Conservation (phyloP, 2,329 filamentous ascomycete genomes). For the Colletotrichum gigasporum region DNA sequence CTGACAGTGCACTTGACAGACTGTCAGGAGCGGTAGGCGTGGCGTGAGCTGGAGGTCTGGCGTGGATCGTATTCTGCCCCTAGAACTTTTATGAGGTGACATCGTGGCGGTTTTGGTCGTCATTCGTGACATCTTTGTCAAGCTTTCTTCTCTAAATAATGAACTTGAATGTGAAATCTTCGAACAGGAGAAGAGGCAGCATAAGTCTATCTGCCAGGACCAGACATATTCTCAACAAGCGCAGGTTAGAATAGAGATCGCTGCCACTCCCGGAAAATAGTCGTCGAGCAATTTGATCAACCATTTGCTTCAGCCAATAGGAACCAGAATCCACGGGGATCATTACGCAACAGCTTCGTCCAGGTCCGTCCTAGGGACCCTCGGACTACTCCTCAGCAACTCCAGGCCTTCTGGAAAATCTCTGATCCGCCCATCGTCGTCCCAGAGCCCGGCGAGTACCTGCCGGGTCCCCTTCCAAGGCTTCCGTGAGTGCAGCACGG, state of each 20-base stretch:
- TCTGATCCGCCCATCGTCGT: slow-evolving; percentile 37
- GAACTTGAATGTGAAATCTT: too few relatives aligned
- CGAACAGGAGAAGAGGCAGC: too few relatives aligned
- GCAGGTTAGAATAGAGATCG: not conserved
- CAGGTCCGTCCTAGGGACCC: slow-evolving; percentile 3
- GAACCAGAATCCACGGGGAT: not conserved
- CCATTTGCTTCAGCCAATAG: not conserved
- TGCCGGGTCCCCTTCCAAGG: slow-evolving; percentile 42
- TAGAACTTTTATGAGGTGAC: not conserved
- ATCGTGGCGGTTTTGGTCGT: not conserved
- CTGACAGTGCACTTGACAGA: slow-evolving; percentile 23
- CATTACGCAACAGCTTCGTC: not conserved
- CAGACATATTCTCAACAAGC: too few relatives aligned
- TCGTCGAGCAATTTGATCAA: not conserved
- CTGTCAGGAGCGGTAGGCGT: slow-evolving; percentile 20
- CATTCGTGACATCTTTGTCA: not conserved
- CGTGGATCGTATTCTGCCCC: not conserved
- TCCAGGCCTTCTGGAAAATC: slow-evolving; percentile 38
- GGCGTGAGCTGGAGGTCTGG: not conserved
- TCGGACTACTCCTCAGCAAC: slow-evolving; percentile 30
- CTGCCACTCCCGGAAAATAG: not conserved
- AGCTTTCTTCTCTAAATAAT: not conserved
- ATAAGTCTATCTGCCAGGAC: too few relatives aligned
- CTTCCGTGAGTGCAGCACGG: slow-evolving; percentile 43
- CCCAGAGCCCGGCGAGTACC: slow-evolving; percentile 44